Evolutionary conservation across 2,329 filamentous ascomycete genomes (phyloP).

Genomic region (Aspergillus latus): DNA sequence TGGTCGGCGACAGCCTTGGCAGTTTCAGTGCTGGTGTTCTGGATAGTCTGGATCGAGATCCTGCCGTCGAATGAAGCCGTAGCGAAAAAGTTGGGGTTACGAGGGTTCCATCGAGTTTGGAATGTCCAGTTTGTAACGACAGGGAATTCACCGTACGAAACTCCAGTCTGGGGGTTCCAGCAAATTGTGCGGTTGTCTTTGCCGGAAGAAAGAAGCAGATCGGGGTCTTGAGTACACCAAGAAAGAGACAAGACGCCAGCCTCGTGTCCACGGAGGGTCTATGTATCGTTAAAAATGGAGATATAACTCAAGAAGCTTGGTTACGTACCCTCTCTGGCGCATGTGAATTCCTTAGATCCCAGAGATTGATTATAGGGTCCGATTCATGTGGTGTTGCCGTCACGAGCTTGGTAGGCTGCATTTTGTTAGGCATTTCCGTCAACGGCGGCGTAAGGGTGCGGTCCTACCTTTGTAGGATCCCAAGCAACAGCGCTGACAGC

Average conservation of each 20-base stretch:
- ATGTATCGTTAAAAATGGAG: constrained; percentile 30
- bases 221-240: constrained; percentile 90
- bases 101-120: constrained; percentile 88
- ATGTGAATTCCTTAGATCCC: constrained; percentile 95
- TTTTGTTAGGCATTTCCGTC: too few relatives aligned
- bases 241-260: constrained; percentile 90
- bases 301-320: not conserved
- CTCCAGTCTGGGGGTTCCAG: constrained; percentile 93
- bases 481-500: constrained; percentile 93
- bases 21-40: constrained; percentile 78
- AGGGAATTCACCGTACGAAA: constrained; percentile 86
- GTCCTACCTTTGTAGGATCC: constrained; percentile 71
- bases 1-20: constrained; percentile 64
- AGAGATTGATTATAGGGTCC: constrained; percentile 82
- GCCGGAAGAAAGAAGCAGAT: constrained; percentile 85
- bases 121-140: constrained; percentile 99
- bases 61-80: constrained; percentile 98
- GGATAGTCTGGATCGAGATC: constrained; percentile 87
- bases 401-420: constrained; percentile 78
- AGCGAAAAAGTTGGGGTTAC: constrained; percentile 87
- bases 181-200: constrained; percentile 95
- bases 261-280: constrained; percentile 85
- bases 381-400: constrained; percentile 90
- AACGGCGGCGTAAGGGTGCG: too few relatives aligned
- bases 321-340: constrained; percentile 68